These are phyloP conservation scores for Cymodocea nodosa DNA, from an alignment of 116 monocot genomes.

Conservation along the genomic window DNA sequence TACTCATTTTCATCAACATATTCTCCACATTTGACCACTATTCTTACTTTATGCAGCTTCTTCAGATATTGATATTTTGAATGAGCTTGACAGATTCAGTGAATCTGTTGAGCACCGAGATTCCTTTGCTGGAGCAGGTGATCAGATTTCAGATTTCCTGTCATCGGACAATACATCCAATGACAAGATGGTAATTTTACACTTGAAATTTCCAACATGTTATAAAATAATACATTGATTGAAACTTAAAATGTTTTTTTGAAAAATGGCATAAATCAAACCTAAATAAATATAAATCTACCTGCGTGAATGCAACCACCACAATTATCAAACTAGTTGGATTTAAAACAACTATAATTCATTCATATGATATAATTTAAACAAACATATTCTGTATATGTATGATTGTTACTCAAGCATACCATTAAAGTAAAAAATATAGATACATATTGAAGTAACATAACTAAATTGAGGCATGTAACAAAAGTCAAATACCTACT, in stretches of 20 bases:
- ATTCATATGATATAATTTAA: too few species aligned
- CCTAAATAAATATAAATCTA: too few species aligned
- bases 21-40: background rate
- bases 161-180: background rate
- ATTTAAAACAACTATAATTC: too few species aligned
- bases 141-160: background rate
- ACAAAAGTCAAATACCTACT: too few species aligned
- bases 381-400: too few species aligned
- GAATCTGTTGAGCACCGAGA: conserved; percentile 2
- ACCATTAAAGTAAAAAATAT: too few species aligned
- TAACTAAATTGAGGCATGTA: too few species aligned
- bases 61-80: background rate
- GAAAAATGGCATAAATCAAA: background rate
- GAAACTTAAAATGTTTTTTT: background rate
- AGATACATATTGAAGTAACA: too few species aligned
- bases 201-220: background rate
- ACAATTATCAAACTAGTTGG: too few species aligned
- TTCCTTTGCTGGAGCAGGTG: background rate
- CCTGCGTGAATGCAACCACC: too few species aligned
- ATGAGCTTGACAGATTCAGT: background rate
- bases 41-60: conserved; percentile 2
- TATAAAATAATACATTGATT: background rate
- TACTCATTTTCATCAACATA: background rate
- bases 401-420: too few species aligned
- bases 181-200: background rate